These are phyloP conservation scores for Pezicula neosporulosa DNA, from an alignment of 2,329 filamentous ascomycete species.

Conservation along the genomic window DNA sequence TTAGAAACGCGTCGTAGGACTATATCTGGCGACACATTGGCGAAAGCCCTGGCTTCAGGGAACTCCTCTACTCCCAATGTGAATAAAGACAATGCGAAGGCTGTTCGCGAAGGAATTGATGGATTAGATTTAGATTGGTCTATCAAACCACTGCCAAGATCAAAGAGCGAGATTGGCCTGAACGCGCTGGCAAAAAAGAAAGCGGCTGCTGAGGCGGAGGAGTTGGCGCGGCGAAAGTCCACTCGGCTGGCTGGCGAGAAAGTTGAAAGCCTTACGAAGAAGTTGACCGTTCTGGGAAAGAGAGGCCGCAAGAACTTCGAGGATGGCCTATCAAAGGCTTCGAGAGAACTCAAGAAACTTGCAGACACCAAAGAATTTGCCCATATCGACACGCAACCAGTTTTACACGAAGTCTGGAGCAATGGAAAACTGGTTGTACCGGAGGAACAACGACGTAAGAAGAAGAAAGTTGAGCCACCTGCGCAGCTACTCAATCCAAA, in stretches of 20 bases:
- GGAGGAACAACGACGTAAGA: conserved; percentile 25
- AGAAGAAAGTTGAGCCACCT: conserved; percentile 11
- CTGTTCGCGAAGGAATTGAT: conserved; percentile 39
- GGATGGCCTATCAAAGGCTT: conserved; percentile 41
- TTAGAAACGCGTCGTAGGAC: conserved; percentile 37
- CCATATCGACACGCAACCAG: conserved; percentile 54
- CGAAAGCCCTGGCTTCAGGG: conserved; percentile 25
- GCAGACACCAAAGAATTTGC: conserved; percentile 61
- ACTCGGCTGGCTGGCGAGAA: conserved; percentile 39
- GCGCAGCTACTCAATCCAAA: conserved; percentile 8
- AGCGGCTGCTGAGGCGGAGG: conserved; percentile 8
- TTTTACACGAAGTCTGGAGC: conserved; percentile 58
- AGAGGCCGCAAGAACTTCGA: conserved; percentile 52
- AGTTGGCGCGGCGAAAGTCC: conserved; percentile 33
- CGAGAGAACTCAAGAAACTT: conserved; percentile 56
- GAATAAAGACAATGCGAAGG: conserved; percentile 22
- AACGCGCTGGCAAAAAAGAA: conserved; percentile 25
- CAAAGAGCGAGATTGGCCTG: conserved; percentile 21
- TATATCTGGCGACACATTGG: conserved; percentile 36
- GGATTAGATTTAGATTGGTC: conserved; percentile 44
- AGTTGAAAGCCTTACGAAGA: conserved; percentile 42
- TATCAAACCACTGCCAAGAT: conserved; percentile 34
- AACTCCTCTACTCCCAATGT: conserved; percentile 19
- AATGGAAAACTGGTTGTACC: conserved; percentile 59
- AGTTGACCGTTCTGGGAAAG: conserved; percentile 55